Evolutionary conservation across 2,329 filamentous ascomycete species (phyloP).

Genomic region (Fusarium anthophilum): DNA sequence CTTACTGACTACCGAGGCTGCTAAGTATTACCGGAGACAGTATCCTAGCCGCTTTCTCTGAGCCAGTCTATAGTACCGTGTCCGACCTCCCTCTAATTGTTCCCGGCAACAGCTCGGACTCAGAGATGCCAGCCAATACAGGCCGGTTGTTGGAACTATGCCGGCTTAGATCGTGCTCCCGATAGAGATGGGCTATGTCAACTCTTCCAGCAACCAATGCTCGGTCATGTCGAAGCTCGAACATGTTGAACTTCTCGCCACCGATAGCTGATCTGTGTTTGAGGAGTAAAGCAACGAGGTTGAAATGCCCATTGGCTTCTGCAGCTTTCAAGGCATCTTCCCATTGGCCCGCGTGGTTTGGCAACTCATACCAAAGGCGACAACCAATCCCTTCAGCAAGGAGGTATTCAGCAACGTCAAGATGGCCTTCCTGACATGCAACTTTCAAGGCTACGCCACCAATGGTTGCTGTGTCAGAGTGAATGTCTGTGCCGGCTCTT

Average conservation of each 20-base stretch:
- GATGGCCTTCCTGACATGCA: background rate
- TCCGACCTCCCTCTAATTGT: background rate
- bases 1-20: background rate
- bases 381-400: background rate
- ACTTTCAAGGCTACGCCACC: background rate
- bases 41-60: background rate
- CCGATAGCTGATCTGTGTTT: no score
- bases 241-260: no score
- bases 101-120: background rate
- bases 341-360: background rate
- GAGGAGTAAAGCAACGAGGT: background rate
- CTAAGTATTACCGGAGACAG: background rate
- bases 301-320: background rate
- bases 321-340: background rate
- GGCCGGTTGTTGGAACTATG: background rate
- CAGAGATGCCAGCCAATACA: background rate
- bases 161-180: background rate
- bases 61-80: background rate
- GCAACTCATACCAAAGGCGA: background rate
- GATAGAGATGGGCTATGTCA: background rate
- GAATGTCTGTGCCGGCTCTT: background rate
- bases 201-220: no score
- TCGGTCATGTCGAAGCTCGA: no score
- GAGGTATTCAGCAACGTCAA: background rate
- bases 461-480: background rate